Percentiles rank a stretch among this genome's conserved stretches.
Evolutionary conservation across 768 basidiomycete species (phyloP).

Genomic region (Pleurotus djamor): DNA sequence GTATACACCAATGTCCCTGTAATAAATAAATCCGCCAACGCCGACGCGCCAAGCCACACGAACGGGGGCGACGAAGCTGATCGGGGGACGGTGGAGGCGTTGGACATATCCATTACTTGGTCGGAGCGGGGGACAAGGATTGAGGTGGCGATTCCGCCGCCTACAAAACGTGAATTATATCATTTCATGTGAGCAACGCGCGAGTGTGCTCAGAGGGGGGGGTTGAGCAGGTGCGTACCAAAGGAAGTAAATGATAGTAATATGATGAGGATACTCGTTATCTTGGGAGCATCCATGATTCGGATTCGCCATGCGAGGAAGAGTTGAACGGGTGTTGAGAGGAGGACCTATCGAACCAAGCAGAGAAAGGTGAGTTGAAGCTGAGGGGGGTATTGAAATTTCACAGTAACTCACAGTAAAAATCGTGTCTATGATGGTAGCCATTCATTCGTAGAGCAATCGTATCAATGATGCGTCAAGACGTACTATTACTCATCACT

Average conservation of each 20-base stretch:
- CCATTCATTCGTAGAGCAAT: background rate
- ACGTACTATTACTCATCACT: background rate
- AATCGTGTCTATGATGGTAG: background rate
- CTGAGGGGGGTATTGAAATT: background rate
- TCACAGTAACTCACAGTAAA: background rate
- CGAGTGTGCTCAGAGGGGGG: no score
- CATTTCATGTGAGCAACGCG: no score
- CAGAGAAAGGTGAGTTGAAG: background rate
- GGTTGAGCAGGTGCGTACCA: background rate
- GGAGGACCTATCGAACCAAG: slow-evolving; percentile 1
- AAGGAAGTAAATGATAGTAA: background rate
- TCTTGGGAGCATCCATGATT: background rate
- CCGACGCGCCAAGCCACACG: no score
- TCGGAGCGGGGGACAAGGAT: no score
- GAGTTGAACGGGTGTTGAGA: slow-evolving; percentile 7
- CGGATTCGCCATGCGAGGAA: slow-evolving; percentile 8
- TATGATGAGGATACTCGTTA: background rate
- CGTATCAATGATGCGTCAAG: background rate
- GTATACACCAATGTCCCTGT: background rate
- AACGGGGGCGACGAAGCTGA: no score
- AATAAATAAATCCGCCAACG: background rate
- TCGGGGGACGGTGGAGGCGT: no score
- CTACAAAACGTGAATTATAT: no score
- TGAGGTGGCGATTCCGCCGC: no score
- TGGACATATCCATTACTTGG: no score